Percentiles rank a stretch among this genome's conserved stretches.
Conservation (phyloP, 495 filamentous ascomycete species). For the Trichoderma asperelloides region DNA sequence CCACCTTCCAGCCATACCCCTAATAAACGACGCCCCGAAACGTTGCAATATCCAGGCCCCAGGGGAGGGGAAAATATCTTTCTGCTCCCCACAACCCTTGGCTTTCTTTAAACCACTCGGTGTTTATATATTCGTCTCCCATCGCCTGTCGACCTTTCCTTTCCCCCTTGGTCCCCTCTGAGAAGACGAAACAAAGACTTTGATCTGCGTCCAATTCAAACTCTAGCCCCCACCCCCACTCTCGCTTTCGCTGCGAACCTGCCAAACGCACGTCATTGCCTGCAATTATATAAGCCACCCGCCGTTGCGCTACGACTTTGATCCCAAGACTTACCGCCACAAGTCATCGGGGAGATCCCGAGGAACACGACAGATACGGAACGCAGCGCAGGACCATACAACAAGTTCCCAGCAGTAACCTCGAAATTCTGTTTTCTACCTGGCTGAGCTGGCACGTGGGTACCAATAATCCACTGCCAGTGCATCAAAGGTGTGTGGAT, state of each 20-base stretch:
- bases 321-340: background rate
- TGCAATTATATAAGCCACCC: constrained; percentile 5
- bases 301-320: background rate
- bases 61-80: background rate
- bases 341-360: background rate
- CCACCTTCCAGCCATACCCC: background rate
- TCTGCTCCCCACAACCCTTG: background rate
- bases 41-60: background rate
- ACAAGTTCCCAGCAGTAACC: background rate
- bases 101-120: no score
- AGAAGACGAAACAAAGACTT: background rate
- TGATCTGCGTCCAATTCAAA: background rate
- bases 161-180: background rate
- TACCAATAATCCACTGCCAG: background rate
- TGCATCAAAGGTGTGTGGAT: constrained; percentile 5
- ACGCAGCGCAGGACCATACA: background rate
- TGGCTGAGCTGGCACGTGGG: constrained; percentile 7
- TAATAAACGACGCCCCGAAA: background rate
- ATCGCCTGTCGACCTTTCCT: background rate
- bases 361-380: background rate
- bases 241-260: constrained; percentile 2
- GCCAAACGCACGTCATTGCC: constrained; percentile 2
- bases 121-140: background rate
- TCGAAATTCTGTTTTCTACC: background rate
- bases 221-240: constrained; percentile 2